phyloP scores from a whole-genome alignment of 164 flowering plant species.

The Protea cynaroides region DNA sequence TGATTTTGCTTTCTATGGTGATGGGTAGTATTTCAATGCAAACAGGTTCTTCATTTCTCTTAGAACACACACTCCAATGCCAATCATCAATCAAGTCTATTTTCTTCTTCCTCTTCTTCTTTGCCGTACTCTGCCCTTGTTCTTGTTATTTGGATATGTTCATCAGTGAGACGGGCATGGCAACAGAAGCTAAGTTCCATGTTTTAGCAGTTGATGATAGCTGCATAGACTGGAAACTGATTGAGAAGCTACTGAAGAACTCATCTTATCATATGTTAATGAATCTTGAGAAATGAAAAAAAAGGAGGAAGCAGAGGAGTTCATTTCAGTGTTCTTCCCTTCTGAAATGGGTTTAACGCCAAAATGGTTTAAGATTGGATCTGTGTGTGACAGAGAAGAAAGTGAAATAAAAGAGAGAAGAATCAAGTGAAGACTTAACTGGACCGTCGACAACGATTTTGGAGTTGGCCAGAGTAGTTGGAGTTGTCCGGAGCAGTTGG shows the following conservation, averaged over 20 bases:
- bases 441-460: no score
- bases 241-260: slow-evolving; percentile 38
- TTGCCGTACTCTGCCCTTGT: neutral
- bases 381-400: no score
- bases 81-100: neutral
- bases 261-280: slow-evolving; percentile 29
- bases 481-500: no score
- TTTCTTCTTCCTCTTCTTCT: neutral
- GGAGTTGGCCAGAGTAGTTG: no score
- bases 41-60: slow-evolving; percentile 2
- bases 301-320: neutral
- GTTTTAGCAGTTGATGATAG: slow-evolving; percentile 48
- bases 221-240: slow-evolving; percentile 30
- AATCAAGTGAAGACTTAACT: no score
- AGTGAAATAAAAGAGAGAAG: no score
- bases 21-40: slow-evolving; percentile 29
- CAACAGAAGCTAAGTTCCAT: slow-evolving; percentile 20
- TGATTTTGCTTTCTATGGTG: slow-evolving; percentile 35
- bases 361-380: no score
- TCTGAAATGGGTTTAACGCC: no score
- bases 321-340: neutral
- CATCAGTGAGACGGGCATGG: slow-evolving; percentile 11
- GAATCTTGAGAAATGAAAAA: neutral
- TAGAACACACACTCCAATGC: no score
- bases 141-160: neutral